Evolutionary conservation across 1,139 yeast genomes (phyloP).

Genomic region (Pichia cactophila): DNA sequence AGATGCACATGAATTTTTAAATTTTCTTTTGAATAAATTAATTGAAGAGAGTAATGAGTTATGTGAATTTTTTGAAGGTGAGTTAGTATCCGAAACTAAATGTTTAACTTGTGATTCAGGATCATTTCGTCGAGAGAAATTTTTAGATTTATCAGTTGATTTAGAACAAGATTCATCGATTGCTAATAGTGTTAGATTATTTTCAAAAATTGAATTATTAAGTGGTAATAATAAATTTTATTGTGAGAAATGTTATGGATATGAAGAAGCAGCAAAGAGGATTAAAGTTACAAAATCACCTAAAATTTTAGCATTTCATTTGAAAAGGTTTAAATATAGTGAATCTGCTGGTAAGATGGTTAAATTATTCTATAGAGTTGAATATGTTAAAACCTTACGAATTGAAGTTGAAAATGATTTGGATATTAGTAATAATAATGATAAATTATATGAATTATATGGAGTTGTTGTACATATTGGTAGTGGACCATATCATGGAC

Average conservation of each 20-base stretch:
- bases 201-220: constrained; percentile 78
- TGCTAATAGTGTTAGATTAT: constrained; percentile 67
- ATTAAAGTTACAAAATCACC: constrained; percentile 78
- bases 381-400: constrained; percentile 68
- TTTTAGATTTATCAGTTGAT: constrained; percentile 81
- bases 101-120: constrained; percentile 88
- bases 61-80: constrained; percentile 74
- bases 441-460: constrained; percentile 67
- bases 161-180: constrained; percentile 70
- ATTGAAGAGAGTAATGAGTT: constrained; percentile 50
- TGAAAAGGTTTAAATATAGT: constrained; percentile 86
- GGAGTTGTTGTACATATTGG: constrained; percentile 93
- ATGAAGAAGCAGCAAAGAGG: constrained; percentile 94
- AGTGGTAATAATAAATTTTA: constrained; percentile 86
- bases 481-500: constrained; percentile 98
- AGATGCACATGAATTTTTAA: constrained; percentile 95
- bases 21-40: constrained; percentile 74
- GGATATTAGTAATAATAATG: constrained; percentile 15
- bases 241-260: constrained; percentile 82
- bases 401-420: constrained; percentile 35
- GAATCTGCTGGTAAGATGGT: constrained; percentile 77
- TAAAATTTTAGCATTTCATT: constrained; percentile 68
- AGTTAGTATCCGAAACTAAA: constrained; percentile 77
- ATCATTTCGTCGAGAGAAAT: constrained; percentile 77
- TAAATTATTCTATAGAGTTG: constrained; percentile 77